Evolutionary conservation across 352 stramenopile species (phyloP), one percentile per base, ranked within the genome.

Genomic region (Pythium periplocum): DNA sequence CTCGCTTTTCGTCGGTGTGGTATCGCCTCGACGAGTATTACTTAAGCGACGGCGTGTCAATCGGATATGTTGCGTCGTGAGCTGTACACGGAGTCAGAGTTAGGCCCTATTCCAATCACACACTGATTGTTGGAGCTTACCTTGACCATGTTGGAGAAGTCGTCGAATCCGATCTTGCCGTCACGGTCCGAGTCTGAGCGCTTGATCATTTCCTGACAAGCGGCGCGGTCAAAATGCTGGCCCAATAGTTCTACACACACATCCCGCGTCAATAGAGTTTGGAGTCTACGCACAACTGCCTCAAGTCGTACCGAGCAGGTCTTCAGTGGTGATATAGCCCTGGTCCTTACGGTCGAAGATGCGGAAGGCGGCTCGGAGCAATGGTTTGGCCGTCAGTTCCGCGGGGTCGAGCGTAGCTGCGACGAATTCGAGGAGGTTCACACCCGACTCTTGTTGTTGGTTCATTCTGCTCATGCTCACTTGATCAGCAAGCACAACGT

Each of bases 371-470:
- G 64, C 68, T 10, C 70, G 59, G 36, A 90, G 57, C 4, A 80
- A 59, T n/a, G 68, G 65, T 30, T 90, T 70, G 50, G 87, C 69
- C 5, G 68, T 59, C 32, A 84, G 67, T 6, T 87, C 75, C 48
- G 86, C 75, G 0, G 74, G 66, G 6, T 64, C 83, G 7, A 92
- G 59, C 5, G 79, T 88, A 0, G 82, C 82, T 11, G 82, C 78
- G 11, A 92, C 75, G 57, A 92, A 92, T 57, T 92, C 82, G 4
- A 92, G 63, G 32, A 92, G 48, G 45, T 87, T 92, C 35, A 92
- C 70, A 6, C 81, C 77, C 35, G 84, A 83, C 6, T 86, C 79
- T 32, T 86, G 70, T 48, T 90, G 75, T 48, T 89, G 76, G 39
- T 92, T 75, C 8, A 92, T 71, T 4, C 81, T 91, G 31, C 1